Evolutionary conservation across 768 basidiomycete genomes (phyloP).

Genomic region (Pleurotus tuber-regium): DNA sequence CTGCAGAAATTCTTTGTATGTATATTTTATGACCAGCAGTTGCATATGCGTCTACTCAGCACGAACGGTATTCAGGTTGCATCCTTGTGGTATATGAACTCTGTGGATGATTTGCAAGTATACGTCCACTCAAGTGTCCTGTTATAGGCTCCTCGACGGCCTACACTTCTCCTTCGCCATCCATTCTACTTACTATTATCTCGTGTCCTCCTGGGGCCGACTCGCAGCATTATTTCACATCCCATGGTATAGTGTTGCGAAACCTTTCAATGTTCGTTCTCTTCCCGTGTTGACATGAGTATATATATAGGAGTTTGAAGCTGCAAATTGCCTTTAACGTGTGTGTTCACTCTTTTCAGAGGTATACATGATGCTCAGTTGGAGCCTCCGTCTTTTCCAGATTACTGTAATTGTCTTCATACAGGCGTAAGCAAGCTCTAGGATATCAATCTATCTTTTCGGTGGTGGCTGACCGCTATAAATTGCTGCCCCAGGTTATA

Average conservation of each 20-base stretch:
- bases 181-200: neutral
- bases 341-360: neutral
- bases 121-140: neutral
- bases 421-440: neutral
- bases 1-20: neutral
- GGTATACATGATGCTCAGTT: neutral
- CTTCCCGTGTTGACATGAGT: neutral
- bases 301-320: neutral
- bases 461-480: too few relatives aligned
- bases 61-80: neutral
- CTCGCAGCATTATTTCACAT: neutral
- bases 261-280: neutral
- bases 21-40: neutral
- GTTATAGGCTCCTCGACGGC: neutral
- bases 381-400: too few relatives aligned
- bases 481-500: neutral
- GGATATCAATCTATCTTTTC: neutral
- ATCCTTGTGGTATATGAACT: neutral
- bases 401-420: neutral
- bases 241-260: neutral
- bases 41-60: neutral
- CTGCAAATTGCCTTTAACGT: neutral
- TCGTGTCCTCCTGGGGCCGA: neutral
- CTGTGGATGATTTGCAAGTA: neutral
- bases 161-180: neutral